phyloP scores from a whole-genome alignment of 192 early-diverging fungal genomes.

The Coemansia sp. region DNA sequence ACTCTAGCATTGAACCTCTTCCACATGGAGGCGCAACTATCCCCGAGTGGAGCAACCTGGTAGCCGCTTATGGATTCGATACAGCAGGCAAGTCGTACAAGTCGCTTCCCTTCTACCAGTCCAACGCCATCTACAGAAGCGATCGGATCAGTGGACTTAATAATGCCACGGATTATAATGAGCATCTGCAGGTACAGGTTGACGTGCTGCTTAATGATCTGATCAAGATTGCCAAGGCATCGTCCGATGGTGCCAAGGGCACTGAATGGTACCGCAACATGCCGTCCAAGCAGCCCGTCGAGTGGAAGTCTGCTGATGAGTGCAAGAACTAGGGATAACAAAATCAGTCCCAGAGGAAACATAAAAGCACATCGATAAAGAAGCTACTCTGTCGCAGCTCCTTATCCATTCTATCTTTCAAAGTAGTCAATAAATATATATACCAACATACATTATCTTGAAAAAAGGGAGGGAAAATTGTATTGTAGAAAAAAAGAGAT shows the following conservation, averaged over 20 bases:
- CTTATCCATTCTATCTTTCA: background rate
- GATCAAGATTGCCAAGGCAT: slow-evolving; percentile 48
- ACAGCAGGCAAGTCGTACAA: slow-evolving; percentile 4
- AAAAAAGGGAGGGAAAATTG: background rate
- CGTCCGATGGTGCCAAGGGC: slow-evolving; percentile 43
- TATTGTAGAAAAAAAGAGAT: background rate
- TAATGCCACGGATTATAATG: slow-evolving; percentile 60
- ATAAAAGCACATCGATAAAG: too few relatives aligned
- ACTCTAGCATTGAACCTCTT: slow-evolving; percentile 51
- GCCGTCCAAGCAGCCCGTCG: slow-evolving; percentile 49
- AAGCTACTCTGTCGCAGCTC: too few relatives aligned
- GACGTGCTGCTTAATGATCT: slow-evolving; percentile 56
- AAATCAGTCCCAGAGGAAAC: too few relatives aligned
- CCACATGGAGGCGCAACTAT: slow-evolving; percentile 54
- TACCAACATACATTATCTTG: background rate
- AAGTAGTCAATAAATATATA: slow-evolving; percentile 3
- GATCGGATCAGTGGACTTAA: slow-evolving; percentile 69
- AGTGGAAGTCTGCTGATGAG: slow-evolving; percentile 45
- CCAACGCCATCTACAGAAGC: slow-evolving; percentile 57
- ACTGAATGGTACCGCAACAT: slow-evolving; percentile 71
- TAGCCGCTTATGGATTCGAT: slow-evolving; percentile 24
- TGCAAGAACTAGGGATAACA: slow-evolving; percentile 19
- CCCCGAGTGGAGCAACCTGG: slow-evolving; percentile 39
- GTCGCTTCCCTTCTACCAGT: slow-evolving; percentile 51
- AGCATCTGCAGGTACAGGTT: slow-evolving; percentile 63